phyloP scores from a whole-genome alignment of 805 yeast species.

The Ogataea haglerorum region DNA sequence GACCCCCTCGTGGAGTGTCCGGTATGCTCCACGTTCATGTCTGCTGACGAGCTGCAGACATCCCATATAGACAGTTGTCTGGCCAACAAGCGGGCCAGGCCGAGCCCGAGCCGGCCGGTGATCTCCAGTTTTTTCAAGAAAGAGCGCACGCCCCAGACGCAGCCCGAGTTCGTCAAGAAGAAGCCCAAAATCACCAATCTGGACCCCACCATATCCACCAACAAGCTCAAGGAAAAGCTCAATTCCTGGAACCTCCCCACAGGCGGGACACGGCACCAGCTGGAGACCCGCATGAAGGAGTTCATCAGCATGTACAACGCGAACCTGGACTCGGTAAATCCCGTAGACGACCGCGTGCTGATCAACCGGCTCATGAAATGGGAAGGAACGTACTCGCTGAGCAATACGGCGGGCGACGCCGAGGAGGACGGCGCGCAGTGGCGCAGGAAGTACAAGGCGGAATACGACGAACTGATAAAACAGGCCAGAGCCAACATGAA shows the following conservation, averaged over 20 bases:
- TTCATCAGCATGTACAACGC: constrained; percentile 78
- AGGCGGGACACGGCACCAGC: constrained; percentile 56
- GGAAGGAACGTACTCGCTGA: constrained; percentile 46
- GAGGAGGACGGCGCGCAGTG: constrained; percentile 24
- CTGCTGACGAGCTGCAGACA: constrained; percentile 52
- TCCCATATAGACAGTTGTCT: constrained; percentile 64
- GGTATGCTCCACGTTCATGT: constrained; percentile 54
- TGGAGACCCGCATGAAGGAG: constrained; percentile 73
- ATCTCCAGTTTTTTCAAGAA: constrained; percentile 15
- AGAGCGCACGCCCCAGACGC: constrained; percentile 22
- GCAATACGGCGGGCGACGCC: constrained; percentile 5
- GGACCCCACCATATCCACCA: constrained; percentile 56
- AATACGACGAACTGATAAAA: constrained; percentile 24
- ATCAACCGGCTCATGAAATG: constrained; percentile 58
- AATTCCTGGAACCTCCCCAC: constrained; percentile 52
- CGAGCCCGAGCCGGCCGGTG: constrained; percentile 10
- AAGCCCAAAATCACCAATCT: constrained; percentile 52
- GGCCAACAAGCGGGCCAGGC: constrained; percentile 20
- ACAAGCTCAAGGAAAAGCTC: constrained; percentile 61
- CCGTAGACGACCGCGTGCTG: constrained; percentile 54
- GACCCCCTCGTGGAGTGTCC: constrained; percentile 58
- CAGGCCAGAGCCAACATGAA: constrained; percentile 21
- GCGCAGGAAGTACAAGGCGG: constrained; percentile 24
- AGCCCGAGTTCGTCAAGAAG: constrained; percentile 17
- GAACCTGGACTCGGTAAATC: constrained; percentile 68